Base-by-base conservation (phyloP, 2,329 filamentous ascomycete species). In the Fusarium falciforme region DNA sequence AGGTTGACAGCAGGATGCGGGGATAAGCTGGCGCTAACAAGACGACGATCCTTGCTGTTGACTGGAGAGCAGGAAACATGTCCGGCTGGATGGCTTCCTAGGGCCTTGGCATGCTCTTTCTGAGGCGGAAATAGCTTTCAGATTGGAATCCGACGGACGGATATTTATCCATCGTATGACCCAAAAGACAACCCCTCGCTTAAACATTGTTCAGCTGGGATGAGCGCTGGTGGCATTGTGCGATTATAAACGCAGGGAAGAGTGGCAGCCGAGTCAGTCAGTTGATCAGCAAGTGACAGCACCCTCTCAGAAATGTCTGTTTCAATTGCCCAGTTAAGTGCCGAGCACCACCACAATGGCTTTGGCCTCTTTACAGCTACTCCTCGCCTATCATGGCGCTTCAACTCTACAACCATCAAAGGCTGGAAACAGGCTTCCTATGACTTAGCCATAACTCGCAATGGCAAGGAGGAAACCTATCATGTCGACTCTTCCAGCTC, bases 401-500 rank as follows among this genome's bases (percentile, higher is more conserved):
- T 57, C 31, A 35, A 35, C 22, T 35, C 52, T 35, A 57, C 52
- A 4, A 12, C n/a, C 20, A 10, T 17, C 20, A 57, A 57, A 16
- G 9, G 9, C 0, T 57, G 52, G 52, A 57, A 57, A 17, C 52
- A 57, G 14, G 52, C 52, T 6, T 57, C 31, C 14, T 57, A 57
- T 57, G 52, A 57, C 20, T 2, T 57, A 3, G 8, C 31, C 20
- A 57, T 57, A 20, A 36, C n/a, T 6, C 52, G 31, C 3, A 22
- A 35, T 10, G 31, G 52, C 12, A 35, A 57, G 20, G 75, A 36
- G 74, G 79, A 66, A 65, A 78, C 17, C 20, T 82, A 82, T 4
- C 71, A 80, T 1, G 74, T 79, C 55, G 55, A 68, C n/a, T 67
- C 65, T 10, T n/a, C 65, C 9, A 42, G 27, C 1, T 85, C 84